Conservation (phyloP, 1,139 yeast species). For the Geotrichum klebahnii region DNA sequence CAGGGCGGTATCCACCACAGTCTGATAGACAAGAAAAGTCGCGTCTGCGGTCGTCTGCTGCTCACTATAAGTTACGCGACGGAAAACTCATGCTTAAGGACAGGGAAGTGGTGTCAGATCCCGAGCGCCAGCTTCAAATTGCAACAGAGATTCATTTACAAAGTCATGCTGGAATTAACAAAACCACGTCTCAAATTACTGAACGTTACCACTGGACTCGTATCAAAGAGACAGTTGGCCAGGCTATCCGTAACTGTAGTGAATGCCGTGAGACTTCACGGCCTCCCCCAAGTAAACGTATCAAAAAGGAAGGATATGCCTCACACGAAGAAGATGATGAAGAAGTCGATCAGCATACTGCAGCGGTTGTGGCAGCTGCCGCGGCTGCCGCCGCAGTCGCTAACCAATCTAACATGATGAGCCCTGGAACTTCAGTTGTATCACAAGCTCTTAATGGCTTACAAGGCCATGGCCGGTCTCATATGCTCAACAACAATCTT, state of each 20-base stretch:
- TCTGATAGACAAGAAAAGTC: conserved; percentile 82
- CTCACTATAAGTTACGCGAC: conserved; percentile 65
- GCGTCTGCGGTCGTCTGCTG: conserved; percentile 73
- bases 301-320: conserved; percentile 23
- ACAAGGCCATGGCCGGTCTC: neutral
- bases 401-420: conserved; percentile 7
- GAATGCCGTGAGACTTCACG: conserved; percentile 56
- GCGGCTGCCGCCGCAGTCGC: conserved; percentile 27
- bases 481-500: neutral
- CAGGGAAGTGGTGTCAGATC: conserved; percentile 75
- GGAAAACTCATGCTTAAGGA: conserved; percentile 76
- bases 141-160: conserved; percentile 66
- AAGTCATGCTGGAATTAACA: conserved; percentile 86
- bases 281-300: conserved; percentile 27
- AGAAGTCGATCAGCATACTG: conserved; percentile 4
- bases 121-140: conserved; percentile 66
- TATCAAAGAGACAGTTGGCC: conserved; percentile 80
- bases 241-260: conserved; percentile 70
- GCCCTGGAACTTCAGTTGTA: neutral
- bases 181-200: conserved; percentile 71
- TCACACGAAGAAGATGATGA: conserved; percentile 17
- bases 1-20: conserved; percentile 82
- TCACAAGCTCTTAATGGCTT: neutral
- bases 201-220: conserved; percentile 88
- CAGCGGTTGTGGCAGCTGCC: conserved; percentile 29